These are phyloP conservation scores for Avicennia marina DNA, from an alignment of 257 asterid genomes.

Conservation along the genomic window DNA sequence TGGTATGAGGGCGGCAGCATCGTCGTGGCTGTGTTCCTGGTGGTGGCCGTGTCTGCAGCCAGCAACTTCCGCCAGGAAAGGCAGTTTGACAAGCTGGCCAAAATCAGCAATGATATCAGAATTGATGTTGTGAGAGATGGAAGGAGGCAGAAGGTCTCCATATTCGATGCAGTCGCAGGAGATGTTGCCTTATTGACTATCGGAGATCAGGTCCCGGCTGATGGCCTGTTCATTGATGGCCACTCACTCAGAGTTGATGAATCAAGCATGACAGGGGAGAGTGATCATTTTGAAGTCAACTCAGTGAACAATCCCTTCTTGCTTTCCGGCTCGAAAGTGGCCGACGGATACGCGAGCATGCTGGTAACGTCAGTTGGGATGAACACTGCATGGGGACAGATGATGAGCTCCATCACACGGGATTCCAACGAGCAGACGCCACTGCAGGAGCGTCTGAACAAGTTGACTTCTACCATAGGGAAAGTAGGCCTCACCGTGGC, in stretches of 20 bases:
- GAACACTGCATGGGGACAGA: slow-evolving; percentile 56
- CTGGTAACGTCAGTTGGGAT: slow-evolving; percentile 36
- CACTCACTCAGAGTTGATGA: slow-evolving; percentile 45
- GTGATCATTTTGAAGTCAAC: slow-evolving; percentile 32
- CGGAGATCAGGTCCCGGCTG: slow-evolving; percentile 68
- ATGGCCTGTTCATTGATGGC: slow-evolving; percentile 46
- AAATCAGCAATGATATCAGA: slow-evolving; percentile 32
- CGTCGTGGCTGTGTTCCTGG: slow-evolving; percentile 46
- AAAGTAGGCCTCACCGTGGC: slow-evolving; percentile 47
- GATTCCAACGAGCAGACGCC: slow-evolving; percentile 44
- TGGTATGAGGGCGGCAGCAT: slow-evolving; percentile 71
- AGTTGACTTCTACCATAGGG: slow-evolving; percentile 39
- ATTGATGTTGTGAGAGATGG: slow-evolving; percentile 46
- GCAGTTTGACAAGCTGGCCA: slow-evolving; percentile 47
- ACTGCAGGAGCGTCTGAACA: slow-evolving; percentile 40
- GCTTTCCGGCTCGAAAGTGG: slow-evolving; percentile 50
- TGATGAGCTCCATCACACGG: slow-evolving; percentile 34
- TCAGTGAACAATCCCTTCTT: slow-evolving; percentile 34
- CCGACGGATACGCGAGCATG: slow-evolving; percentile 49
- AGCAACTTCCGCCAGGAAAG: slow-evolving; percentile 49
- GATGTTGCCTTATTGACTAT: slow-evolving; percentile 39
- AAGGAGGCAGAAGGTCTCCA: slow-evolving; percentile 28
- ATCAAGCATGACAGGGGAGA: slow-evolving; percentile 42
- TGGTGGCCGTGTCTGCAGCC: slow-evolving; percentile 41
- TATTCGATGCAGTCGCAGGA: slow-evolving; percentile 45